Conservation (phyloP, 2,329 filamentous ascomycete genomes). For the Phialophora expanda region DNA sequence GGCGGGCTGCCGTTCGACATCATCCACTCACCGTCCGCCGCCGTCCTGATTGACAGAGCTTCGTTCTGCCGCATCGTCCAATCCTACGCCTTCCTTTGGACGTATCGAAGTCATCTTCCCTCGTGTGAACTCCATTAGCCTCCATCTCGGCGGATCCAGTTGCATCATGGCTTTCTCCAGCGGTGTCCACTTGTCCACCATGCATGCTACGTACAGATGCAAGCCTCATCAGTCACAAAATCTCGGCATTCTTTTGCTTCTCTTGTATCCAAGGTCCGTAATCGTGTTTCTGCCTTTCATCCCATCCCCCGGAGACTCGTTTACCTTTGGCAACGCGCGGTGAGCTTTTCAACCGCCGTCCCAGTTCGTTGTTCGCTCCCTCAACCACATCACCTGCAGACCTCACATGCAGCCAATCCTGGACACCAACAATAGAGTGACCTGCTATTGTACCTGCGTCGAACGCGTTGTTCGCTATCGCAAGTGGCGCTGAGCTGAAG, state of each 20-base stretch:
- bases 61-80: conserved; percentile 18
- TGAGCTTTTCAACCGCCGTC: not conserved
- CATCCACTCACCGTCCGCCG: conserved; percentile 10
- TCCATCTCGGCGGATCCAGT: conserved; percentile 2
- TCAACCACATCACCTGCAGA: conserved; percentile 15
- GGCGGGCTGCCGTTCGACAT: not conserved
- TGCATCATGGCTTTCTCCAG: conserved; percentile 15
- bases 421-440: conserved; percentile 23
- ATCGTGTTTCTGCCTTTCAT: not conserved
- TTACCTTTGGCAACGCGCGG: not conserved
- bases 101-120: conserved; percentile 11
- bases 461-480: conserved; percentile 36
- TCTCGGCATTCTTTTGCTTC: conserved; percentile 5
- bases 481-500: conserved; percentile 37
- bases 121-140: not conserved
- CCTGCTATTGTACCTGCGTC: conserved; percentile 28
- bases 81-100: not conserved
- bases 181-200: conserved; percentile 7
- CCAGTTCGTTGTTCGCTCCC: conserved; percentile 9
- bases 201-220: conserved; percentile 13
- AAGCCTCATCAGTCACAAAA: conserved; percentile 12
- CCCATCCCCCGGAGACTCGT: not conserved
- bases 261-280: conserved; percentile 3
- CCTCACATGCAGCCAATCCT: conserved; percentile 30
- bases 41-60: conserved; percentile 14